A percentile compares a stretch with the other conserved stretches of the same genome.
Conservation (phyloP, 306 rosid genomes). For the Oxytropis ochrocephala region DNA sequence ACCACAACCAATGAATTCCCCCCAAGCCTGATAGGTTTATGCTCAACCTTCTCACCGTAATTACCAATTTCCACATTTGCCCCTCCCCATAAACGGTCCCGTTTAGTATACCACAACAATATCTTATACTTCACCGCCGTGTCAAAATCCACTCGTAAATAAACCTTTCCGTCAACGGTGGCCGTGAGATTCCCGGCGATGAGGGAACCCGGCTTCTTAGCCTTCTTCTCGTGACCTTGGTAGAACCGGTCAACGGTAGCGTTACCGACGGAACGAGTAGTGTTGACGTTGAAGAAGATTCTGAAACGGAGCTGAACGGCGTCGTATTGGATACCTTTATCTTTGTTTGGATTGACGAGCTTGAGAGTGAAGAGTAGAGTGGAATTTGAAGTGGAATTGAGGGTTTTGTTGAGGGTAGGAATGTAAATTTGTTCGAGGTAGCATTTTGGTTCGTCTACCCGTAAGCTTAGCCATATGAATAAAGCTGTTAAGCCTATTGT, state of each 20-base stretch:
- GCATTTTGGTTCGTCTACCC: slow-evolving; percentile 45
- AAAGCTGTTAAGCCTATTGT: slow-evolving; percentile 32
- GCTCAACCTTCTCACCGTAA: slow-evolving; percentile 24
- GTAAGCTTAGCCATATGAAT: slow-evolving; percentile 48
- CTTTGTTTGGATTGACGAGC: slow-evolving; percentile 58
- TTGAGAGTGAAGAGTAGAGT: slow-evolving; percentile 27
- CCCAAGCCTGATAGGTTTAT: slow-evolving; percentile 46
- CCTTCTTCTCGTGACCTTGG: slow-evolving; percentile 75
- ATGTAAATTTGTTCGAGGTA: slow-evolving; percentile 41
- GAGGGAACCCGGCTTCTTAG: neutral
- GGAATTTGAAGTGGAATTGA: slow-evolving; percentile 29
- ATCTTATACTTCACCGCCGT: slow-evolving; percentile 75
- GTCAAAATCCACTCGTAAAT: slow-evolving; percentile 44
- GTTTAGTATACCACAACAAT: slow-evolving; percentile 53
- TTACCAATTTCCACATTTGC: slow-evolving; percentile 39
- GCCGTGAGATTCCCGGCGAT: slow-evolving; percentile 22
- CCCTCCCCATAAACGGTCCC: slow-evolving; percentile 41
- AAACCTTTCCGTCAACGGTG: neutral
- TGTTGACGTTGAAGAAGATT: neutral
- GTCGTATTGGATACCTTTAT: slow-evolving; percentile 67
- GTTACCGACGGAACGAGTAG: slow-evolving; percentile 20
- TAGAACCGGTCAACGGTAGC: slow-evolving; percentile 29
- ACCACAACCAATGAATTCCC: neutral
- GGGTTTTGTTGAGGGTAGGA: slow-evolving; percentile 60
- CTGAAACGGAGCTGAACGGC: slow-evolving; percentile 29